phyloP scores from a whole-genome alignment of 2,329 filamentous ascomycete species.

The Hypomyces perniciosus region DNA sequence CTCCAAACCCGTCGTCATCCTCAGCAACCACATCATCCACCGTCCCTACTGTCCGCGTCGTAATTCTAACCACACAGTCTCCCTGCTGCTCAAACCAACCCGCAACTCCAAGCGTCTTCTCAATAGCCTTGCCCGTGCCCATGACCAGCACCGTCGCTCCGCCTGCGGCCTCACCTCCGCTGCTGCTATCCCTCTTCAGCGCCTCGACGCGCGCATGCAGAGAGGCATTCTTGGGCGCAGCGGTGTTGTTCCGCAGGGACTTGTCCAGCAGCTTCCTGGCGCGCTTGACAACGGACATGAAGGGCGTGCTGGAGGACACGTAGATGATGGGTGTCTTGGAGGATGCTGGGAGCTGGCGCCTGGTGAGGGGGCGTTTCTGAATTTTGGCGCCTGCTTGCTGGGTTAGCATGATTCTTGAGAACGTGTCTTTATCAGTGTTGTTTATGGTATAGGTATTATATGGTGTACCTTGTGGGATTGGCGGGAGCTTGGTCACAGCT shows the following conservation, averaged over 20 bases:
- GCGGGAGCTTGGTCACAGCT: constrained; percentile 28
- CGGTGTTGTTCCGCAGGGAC: constrained; percentile 35
- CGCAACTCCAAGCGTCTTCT: constrained; percentile 56
- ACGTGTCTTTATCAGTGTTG: constrained; percentile 7
- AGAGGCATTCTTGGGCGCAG: constrained; percentile 43
- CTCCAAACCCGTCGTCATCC: constrained; percentile 22
- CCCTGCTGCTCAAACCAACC: constrained; percentile 58
- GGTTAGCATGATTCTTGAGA: constrained; percentile 5
- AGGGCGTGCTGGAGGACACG: constrained; percentile 58
- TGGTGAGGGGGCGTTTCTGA: constrained; percentile 42
- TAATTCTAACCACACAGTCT: constrained; percentile 52
- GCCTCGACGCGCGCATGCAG: constrained; percentile 41
- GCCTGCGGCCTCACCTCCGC: constrained; percentile 20
- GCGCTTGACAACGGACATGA: constrained; percentile 62
- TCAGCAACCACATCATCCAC: constrained; percentile 58
- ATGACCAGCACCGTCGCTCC: constrained; percentile 48
- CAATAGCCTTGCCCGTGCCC: constrained; percentile 61
- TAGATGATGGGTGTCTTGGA: constrained; percentile 51
- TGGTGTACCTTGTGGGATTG: constrained; percentile 27
- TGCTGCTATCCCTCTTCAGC: constrained; percentile 28
- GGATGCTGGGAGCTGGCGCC: constrained; percentile 36
- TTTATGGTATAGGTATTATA: background rate
- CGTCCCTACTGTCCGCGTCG: constrained; percentile 57
- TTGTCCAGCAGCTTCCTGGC: constrained; percentile 57
- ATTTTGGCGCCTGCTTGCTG: constrained; percentile 38